Percentiles rank a stretch among this genome's conserved stretches.
Conservation (phyloP, 2,329 filamentous ascomycete genomes). For the Microdochium bolleyi region DNA sequence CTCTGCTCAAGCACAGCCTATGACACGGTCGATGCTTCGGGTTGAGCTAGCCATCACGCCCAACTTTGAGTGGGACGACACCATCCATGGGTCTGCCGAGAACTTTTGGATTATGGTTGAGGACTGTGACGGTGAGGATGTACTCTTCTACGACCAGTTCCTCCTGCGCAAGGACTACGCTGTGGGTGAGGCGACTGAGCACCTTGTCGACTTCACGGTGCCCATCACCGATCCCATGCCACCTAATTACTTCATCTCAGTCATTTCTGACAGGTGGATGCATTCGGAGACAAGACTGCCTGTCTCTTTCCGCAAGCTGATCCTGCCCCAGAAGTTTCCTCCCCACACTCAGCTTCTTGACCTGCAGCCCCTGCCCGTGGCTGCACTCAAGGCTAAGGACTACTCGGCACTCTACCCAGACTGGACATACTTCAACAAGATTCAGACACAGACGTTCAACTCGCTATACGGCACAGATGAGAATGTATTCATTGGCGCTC, state of each 20-base stretch:
- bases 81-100: slow-evolving; percentile 79
- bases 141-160: slow-evolving; percentile 92
- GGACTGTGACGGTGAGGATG: slow-evolving; percentile 94
- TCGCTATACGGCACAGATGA: slow-evolving; percentile 85
- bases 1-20: slow-evolving; percentile 87
- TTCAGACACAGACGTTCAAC: slow-evolving; percentile 96
- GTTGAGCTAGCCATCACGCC: slow-evolving; percentile 87
- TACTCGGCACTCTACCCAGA: slow-evolving; percentile 74
- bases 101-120: slow-evolving; percentile 97
- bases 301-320: slow-evolving; percentile 90
- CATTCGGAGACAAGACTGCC: slow-evolving; percentile 90
- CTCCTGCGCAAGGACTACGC: slow-evolving; percentile 86
- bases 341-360: slow-evolving; percentile 88
- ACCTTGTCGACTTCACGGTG: slow-evolving; percentile 92
- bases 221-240: slow-evolving; percentile 97
- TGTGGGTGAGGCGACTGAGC: slow-evolving; percentile 77
- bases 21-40: slow-evolving; percentile 87
- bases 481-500: slow-evolving; percentile 88
- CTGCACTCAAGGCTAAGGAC: slow-evolving; percentile 79
- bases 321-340: slow-evolving; percentile 91
- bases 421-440: slow-evolving; percentile 89
- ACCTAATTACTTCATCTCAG: slow-evolving; percentile 95
- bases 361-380: slow-evolving; percentile 81
- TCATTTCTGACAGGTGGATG: slow-evolving; percentile 97
- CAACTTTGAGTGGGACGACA: slow-evolving; percentile 92